Percentiles rank a stretch among this genome's conserved stretches.
These are phyloP conservation scores for Trametes villosa DNA, from an alignment of 768 basidiomycete genomes.

Conservation along the genomic window DNA sequence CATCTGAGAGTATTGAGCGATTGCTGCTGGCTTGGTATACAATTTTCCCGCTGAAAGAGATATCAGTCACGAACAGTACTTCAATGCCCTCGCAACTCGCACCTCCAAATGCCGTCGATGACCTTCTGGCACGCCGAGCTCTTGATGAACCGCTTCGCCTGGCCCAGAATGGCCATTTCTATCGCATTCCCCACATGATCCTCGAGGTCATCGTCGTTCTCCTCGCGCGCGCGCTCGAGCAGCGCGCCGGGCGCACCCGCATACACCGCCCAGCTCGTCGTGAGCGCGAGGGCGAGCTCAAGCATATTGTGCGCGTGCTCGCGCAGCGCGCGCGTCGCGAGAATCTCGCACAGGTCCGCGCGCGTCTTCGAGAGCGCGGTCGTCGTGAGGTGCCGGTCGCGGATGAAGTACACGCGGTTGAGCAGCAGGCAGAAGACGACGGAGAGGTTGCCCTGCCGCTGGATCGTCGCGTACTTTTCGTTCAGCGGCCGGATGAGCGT, in stretches of 20 bases:
- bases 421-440: slow-evolving; percentile 88
- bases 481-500: slow-evolving; percentile 86
- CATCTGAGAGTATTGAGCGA: slow-evolving; percentile 90
- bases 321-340: slow-evolving; percentile 81
- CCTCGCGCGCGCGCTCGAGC: slow-evolving; percentile 59
- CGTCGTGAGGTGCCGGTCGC: slow-evolving; percentile 75
- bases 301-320: slow-evolving; percentile 71
- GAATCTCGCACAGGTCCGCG: slow-evolving; percentile 85
- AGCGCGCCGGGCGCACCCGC: slow-evolving; percentile 69
- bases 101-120: slow-evolving; percentile 84
- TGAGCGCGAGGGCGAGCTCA: slow-evolving; percentile 68
- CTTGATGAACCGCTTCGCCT: slow-evolving; percentile 89
- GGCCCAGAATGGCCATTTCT: slow-evolving; percentile 88
- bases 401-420: slow-evolving; percentile 83
- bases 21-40: slow-evolving; percentile 90
- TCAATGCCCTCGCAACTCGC: slow-evolving; percentile 2
- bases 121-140: slow-evolving; percentile 89
- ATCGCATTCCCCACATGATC: slow-evolving; percentile 90
- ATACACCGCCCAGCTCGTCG: slow-evolving; percentile 83
- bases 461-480: slow-evolving; percentile 81
- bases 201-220: slow-evolving; percentile 73
- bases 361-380: slow-evolving; percentile 72
- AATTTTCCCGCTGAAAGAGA: slow-evolving; percentile 68
- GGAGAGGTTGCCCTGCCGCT: slow-evolving; percentile 76
- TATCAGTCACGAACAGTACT: slow-evolving; percentile 25